These are phyloP conservation scores for Talaromyces sp. DNA, from an alignment of 2,329 filamentous ascomycete genomes.

Conservation along the genomic window DNA sequence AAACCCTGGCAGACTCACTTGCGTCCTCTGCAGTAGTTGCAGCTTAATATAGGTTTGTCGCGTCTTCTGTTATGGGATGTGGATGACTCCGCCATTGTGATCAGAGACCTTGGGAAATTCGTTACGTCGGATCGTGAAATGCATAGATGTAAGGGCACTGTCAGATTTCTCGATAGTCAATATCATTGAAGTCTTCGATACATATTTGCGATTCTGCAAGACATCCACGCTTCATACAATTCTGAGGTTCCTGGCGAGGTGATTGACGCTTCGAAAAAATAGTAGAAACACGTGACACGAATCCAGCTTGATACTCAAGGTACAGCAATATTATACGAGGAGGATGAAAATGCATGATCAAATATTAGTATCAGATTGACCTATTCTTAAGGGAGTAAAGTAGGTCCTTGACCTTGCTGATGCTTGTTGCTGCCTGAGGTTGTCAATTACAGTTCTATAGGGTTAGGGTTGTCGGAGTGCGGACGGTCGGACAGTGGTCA, in stretches of 20 bases:
- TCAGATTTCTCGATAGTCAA: neutral
- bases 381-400: neutral
- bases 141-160: neutral
- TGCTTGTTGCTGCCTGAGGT: neutral
- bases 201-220: too few species aligned
- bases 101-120: neutral
- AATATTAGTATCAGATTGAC: too few species aligned
- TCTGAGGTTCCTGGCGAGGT: too few species aligned
- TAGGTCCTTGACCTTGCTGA: neutral
- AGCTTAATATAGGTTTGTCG: slow-evolving; percentile 1
- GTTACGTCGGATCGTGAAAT: neutral
- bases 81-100: neutral
- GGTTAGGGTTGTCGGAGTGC: neutral
- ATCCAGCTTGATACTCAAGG: too few species aligned
- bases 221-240: too few species aligned
- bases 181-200: too few species aligned
- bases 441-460: neutral
- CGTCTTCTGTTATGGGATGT: neutral
- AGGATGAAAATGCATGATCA: too few species aligned
- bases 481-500: slow-evolving; percentile 1
- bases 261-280: too few species aligned
- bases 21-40: slow-evolving; percentile 1
- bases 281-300: too few species aligned
- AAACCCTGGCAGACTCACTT: neutral
- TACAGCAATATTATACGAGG: too few species aligned